Evolutionary conservation across 208 protist genomes (phyloP).

Genomic region (Leishmania gerbilli): DNA sequence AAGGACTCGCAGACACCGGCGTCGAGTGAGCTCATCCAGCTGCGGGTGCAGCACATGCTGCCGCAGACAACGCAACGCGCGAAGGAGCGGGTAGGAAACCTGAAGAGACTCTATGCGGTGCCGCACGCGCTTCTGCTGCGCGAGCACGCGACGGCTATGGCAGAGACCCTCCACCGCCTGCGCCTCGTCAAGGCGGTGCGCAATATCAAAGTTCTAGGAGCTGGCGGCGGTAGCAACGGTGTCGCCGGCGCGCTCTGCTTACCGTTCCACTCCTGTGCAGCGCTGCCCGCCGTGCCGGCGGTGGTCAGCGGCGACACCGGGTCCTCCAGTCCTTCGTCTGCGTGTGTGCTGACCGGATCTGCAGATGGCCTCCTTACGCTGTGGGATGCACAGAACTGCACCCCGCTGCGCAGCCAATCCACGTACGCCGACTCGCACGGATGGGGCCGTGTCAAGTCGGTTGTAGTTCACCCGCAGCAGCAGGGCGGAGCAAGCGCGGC

Average conservation of each 20-base stretch:
- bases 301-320: neutral
- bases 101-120: slow-evolving; percentile 64
- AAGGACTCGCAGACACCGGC: slow-evolving; percentile 25
- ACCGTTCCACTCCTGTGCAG: slow-evolving; percentile 61
- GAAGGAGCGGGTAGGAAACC: slow-evolving; percentile 38
- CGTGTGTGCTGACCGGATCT: slow-evolving; percentile 56
- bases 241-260: slow-evolving; percentile 63
- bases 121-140: slow-evolving; percentile 29
- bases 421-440: slow-evolving; percentile 35
- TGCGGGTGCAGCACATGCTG: slow-evolving; percentile 50
- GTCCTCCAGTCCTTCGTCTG: neutral
- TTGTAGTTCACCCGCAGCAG: slow-evolving; percentile 49
- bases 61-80: slow-evolving; percentile 57
- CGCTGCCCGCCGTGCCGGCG: slow-evolving; percentile 28
- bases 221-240: slow-evolving; percentile 4
- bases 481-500: neutral
- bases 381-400: slow-evolving; percentile 63
- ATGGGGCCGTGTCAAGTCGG: slow-evolving; percentile 68
- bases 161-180: slow-evolving; percentile 39
- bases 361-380: slow-evolving; percentile 83
- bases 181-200: slow-evolving; percentile 75
- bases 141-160: slow-evolving; percentile 38
- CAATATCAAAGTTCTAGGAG: slow-evolving; percentile 64
- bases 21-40: slow-evolving; percentile 37
- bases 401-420: slow-evolving; percentile 43